Evolutionary conservation across 306 rosid species (phyloP), one percentile per base, ranked within the genome.

Genomic region (Oxytropis ochrocephala): DNA sequence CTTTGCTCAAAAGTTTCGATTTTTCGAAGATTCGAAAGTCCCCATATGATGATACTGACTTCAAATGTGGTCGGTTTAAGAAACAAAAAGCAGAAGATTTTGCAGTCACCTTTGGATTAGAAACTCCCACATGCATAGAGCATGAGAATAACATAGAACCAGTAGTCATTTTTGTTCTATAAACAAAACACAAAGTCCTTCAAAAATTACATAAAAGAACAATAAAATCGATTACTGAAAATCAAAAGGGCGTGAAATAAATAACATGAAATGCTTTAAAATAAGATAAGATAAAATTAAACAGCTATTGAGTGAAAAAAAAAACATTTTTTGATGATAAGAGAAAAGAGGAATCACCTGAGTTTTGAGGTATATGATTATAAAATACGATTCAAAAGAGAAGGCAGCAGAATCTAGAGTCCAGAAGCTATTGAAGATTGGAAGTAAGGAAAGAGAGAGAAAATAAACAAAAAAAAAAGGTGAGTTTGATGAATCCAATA

Each of bases 111-210:
- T 60, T 70, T 33, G 81, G 71, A 43, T 79, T 32, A 38, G 67
- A 56, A 12, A 64, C 74, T 49, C 78, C 77, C 72, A 79, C 82
- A 74, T 80, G 86, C 66, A 77, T 74, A 5, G 82, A 78, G 77
- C 43, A 73, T 32, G 88, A 73, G 74, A 79, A 80, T 17, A 81
- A 24, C 5, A 82, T 83, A 12, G 90, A 85, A 55, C 89, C 68
- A 82, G 86, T 81, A 57, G 81, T 85, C 96, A 91, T 91, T 42
- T 65, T 67, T n/a, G 41, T 69, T 59, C 11, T 30, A 4, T 18
- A 39, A 57, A 57, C 11, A 70, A 50, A 53, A 53, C 4, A 51
- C 47, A 51, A 42, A 63, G 21, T 5, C 53, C 52, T 24, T 43
- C 35, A 53, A 12, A 3, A 39, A 30, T 12, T 13, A 63, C 13